Evolutionary conservation across 345 rosid species (phyloP), one percentile per base, ranked within the genome.

Genomic region (Dimocarpus longan): DNA sequence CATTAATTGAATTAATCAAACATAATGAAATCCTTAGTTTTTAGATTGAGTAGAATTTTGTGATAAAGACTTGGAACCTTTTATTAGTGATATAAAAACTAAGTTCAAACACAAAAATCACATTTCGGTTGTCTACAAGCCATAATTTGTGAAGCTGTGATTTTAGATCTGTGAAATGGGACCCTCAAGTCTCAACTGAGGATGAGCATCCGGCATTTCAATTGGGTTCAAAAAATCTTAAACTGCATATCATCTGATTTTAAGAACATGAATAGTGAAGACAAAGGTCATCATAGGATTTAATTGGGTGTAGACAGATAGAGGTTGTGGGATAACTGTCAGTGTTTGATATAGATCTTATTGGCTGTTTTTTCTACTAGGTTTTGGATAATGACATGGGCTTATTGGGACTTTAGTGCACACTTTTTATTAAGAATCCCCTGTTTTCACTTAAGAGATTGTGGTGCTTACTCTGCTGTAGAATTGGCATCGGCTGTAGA

Each of bases 1-100:
- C 52, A n/a, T 72, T 12, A 37, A n/a, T 73, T 60, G 48, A 71
- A 71, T 57, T 28, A n/a, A 73, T 59, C 5, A 73, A 59, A 62
- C 65, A 32, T 62, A 7, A 40, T 42, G 64, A 56, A 73, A 62
- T 74, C 6, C 16, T n/a, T 62, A 44, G 57, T 24, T 18, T 62
- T 42, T 74, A 9, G 68, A 71, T 71, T 13, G 0, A 60, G 21
- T 6, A 40, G 21, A 37, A 43, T 15, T 42, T 37, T 74, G 64
- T 22, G n/a, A 21, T 54, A 71, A 70, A 48, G 46, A 16, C 54
- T 19, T 63, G 52, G 37, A 11, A n/a, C 19, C 22, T 59, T 57
- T 37, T 72, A 54, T 32, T 6, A 57, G 50, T 11, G 26, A n/a
- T 8, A 10, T 39, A 56, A n/a, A 56, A 32, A 59, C 67, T 40